A percentile compares a stretch with the other conserved stretches of the same genome.
Evolutionary conservation across 148 eudicot genomes (phyloP).

Genomic region (Heliosperma pusillum): DNA sequence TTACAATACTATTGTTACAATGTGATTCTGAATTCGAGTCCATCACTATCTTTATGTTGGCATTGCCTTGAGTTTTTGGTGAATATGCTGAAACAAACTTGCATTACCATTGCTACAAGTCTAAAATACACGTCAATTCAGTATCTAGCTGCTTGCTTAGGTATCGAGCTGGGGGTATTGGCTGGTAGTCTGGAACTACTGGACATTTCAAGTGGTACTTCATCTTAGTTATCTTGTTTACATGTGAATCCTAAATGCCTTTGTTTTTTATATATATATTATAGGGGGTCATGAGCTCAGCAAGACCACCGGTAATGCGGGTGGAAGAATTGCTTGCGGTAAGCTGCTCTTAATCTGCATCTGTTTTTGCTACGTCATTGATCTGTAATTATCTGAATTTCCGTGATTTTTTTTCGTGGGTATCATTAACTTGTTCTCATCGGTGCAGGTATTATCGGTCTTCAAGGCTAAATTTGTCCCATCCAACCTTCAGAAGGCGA

Average conservation of each 20-base stretch:
- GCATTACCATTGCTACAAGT: neutral
- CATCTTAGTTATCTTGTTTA: neutral
- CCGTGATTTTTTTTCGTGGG: too few relatives aligned
- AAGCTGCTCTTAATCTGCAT: constrained; percentile 21
- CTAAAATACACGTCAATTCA: too few relatives aligned
- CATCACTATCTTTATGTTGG: neutral
- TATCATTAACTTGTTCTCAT: constrained; percentile 2
- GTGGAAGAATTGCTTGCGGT: constrained; percentile 81
- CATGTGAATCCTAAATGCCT: neutral
- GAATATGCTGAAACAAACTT: constrained; percentile 11
- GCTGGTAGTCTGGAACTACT: too few relatives aligned
- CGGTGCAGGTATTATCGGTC: constrained; percentile 55
- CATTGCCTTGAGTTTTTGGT: neutral
- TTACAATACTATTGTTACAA: neutral
- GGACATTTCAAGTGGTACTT: neutral
- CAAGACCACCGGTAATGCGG: constrained; percentile 78
- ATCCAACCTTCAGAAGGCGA: neutral
- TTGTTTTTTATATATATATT: neutral
- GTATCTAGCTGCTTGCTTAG: too few relatives aligned
- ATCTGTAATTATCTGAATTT: neutral
- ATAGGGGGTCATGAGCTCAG: constrained; percentile 80
- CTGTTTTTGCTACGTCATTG: neutral
- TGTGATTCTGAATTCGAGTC: neutral
- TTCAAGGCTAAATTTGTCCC: constrained; percentile 41
- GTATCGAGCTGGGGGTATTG: too few relatives aligned